Conservation (phyloP, 805 yeast species). For the Scheffersomyces ergatensis region DNA sequence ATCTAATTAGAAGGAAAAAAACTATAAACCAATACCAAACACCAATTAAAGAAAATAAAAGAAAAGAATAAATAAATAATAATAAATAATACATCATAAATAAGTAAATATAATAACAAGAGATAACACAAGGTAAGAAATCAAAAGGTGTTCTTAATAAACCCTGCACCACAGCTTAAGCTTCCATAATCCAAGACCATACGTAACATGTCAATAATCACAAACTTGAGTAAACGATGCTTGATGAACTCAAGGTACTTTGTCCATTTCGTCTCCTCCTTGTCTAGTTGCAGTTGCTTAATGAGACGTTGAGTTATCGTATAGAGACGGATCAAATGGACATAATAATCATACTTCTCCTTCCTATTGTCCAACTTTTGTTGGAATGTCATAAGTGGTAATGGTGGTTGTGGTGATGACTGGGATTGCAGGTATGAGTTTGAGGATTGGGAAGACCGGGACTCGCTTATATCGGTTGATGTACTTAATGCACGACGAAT, state of each 20-base stretch:
- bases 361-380: slow-evolving; percentile 30
- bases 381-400: slow-evolving; percentile 7
- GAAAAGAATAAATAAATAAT: not conserved
- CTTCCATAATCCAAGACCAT: slow-evolving; percentile 34
- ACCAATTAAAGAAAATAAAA: not conserved
- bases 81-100: no score
- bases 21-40: no score
- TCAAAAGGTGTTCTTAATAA: not conserved
- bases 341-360: slow-evolving; percentile 33
- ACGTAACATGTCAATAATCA: slow-evolving; percentile 33
- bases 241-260: slow-evolving; percentile 36
- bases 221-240: slow-evolving; percentile 30
- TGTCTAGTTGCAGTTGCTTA: slow-evolving; percentile 5
- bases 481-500: not conserved
- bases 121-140: not conserved
- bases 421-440: no score
- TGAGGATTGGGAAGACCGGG: no score
- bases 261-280: slow-evolving; percentile 9
- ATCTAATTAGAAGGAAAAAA: not conserved
- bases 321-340: slow-evolving; percentile 20
- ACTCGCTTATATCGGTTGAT: not conserved
- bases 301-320: slow-evolving; percentile 11
- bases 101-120: no score
- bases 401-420: no score
- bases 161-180: slow-evolving; percentile 6